Evolutionary conservation across 352 stramenopile genomes (phyloP), one percentile per base, ranked within the genome.

Genomic region (Globisporangium cystogenes): DNA sequence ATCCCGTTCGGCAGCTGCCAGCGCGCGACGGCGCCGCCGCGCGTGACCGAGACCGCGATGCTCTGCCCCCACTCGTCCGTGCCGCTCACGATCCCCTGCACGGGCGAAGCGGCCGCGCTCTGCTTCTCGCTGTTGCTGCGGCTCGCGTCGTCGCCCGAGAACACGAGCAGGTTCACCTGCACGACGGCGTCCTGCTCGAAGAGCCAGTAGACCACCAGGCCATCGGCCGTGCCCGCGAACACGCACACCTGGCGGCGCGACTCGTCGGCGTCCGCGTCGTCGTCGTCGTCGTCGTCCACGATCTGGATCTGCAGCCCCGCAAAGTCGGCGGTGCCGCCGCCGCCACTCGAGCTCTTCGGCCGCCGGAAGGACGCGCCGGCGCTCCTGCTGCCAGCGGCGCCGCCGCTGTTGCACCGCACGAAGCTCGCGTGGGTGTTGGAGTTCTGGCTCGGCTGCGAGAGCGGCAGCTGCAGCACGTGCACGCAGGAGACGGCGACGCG

Each of bases 21-120:
- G 11, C 72, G 60, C 7, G 79, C 75, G 6, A 90, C 40, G 4
- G 65, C 70, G 8, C 82, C 82, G 40, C 77, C 75, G 16, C 59
- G 64, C 1, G 75, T 78, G 18, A 87, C 64, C 0, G 82, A 79
- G 1, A 92, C 54, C 26, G 90, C 58, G n/a, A 75, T 86, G 56
- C 70, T 82, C 42, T 92, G 78, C 2, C 80, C 82, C 75, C 75
- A 92, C 53, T 90, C 78, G 48, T 92, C 76, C n/a, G 72, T 83
- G 1, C 79, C 80, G 26, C 68, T 92, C 6, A 81, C 62, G 24
- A 92, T 71, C 0, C 76, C 69, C 37, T 86, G 76, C 1, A 92
- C 59, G 0, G 77, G 71, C 27, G 56, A 4, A 5, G 15, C 16
- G 2, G 41, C 16, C 23, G 45, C 5, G 40, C 40, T 10, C 41